Conservation (phyloP, 2,329 filamentous ascomycete species). For the Monosporascus sp. region DNA sequence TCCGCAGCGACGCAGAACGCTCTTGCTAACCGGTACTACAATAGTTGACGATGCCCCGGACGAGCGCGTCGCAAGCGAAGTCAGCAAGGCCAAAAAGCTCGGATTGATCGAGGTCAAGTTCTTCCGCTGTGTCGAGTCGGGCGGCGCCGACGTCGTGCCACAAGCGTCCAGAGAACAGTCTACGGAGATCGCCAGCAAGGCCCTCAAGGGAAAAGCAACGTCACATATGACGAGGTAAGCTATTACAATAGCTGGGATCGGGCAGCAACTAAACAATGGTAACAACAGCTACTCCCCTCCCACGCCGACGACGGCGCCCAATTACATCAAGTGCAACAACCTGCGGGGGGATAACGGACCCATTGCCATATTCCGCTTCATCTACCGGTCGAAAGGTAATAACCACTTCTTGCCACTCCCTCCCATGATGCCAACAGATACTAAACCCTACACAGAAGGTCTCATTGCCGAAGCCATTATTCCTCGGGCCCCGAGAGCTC, state of each 20-base stretch:
- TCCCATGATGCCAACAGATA: neutral
- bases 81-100: slow-evolving; percentile 6
- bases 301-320: neutral
- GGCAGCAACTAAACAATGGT: neutral
- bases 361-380: slow-evolving; percentile 8
- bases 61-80: slow-evolving; percentile 4
- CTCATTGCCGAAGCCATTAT: slow-evolving; percentile 2
- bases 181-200: slow-evolving; percentile 5
- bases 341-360: slow-evolving; percentile 5
- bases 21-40: too few relatives aligned
- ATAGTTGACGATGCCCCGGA: slow-evolving; percentile 7
- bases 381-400: slow-evolving; percentile 10
- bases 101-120: slow-evolving; percentile 15
- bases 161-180: neutral
- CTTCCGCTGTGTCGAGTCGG: neutral
- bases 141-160: neutral
- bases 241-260: too few relatives aligned
- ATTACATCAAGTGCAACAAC: slow-evolving; percentile 1
- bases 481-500: neutral
- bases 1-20: too few relatives aligned
- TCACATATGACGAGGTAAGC: slow-evolving; percentile 16
- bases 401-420: neutral
- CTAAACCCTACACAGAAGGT: neutral
- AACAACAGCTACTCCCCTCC: neutral
- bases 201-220: slow-evolving; percentile 11